Evolutionary conservation across 768 basidiomycete genomes (phyloP), one percentile per base, ranked within the genome.

Genomic region (Serendipita sp.): DNA sequence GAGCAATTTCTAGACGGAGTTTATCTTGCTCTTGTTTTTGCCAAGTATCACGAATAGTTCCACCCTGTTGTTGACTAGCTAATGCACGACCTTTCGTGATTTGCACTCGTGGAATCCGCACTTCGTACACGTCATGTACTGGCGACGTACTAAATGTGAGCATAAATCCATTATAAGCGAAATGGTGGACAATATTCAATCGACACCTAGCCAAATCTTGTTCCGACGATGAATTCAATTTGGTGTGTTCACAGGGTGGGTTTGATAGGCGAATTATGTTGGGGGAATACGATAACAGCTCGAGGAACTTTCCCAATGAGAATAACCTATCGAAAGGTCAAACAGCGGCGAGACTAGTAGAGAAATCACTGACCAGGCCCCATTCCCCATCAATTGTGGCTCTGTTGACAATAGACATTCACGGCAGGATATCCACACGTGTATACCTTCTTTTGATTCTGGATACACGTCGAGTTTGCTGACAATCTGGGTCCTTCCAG

Each of bases 71-170:
- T 69, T 48, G 72, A 70, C 16, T 44, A 34, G 54, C 67, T 66
- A 38, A 67, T 67, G 34, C 71, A 67, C 58, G 66, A 71, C 28
- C 62, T 5, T 68, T 66, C 13, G 74, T 71, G 36, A 86, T 80
- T 70, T 87, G 85, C 63, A 86, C 68, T 51, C 81, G 70, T 2
- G 86, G 86, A 0, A 84, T 78, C 2, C 77, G 76, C 4, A 87
- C 70, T 68, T 89, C 84, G 68, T 80, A 86, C 3, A 88, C 73
- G 67, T 85, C 81, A 8, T 80, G 77, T 7, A 82, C 72, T 1
- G 72, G 66, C 0, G 79, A 76, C 2, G 83, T 68, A 0, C 78
- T 70, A 63, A 86, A 76, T 0, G 80, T 75, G 2, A 86, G 72
- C 2, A 66, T 68, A 36, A 69, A 69, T 0, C 68, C 69, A 28